Conservation (phyloP, 352 stramenopile genomes). For the Chrysophaeum taylorii region DNA sequence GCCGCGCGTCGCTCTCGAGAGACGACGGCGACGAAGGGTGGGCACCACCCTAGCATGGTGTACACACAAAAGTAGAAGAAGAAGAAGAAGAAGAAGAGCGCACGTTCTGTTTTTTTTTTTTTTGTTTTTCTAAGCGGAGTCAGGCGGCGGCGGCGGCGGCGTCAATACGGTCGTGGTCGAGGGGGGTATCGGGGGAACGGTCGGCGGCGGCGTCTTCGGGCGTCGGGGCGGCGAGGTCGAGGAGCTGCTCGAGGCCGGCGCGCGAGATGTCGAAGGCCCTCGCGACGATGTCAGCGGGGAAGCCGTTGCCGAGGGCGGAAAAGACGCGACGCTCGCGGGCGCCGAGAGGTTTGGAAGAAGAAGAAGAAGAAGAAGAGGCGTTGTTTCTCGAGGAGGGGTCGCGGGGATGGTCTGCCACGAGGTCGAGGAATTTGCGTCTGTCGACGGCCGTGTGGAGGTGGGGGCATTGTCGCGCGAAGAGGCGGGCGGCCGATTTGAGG, state of each 20-base stretch:
- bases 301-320: not conserved
- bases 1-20: too few relatives aligned
- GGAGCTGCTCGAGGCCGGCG: not conserved
- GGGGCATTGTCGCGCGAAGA: slow-evolving; percentile 52
- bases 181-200: not conserved
- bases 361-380: too few relatives aligned
- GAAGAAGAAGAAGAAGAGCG: too few relatives aligned
- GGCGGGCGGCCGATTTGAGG: slow-evolving; percentile 40
- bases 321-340: not conserved
- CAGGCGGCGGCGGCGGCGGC: too few relatives aligned
- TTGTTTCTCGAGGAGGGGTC: not conserved
- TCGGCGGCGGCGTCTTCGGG: not conserved
- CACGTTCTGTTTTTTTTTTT: too few relatives aligned
- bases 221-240: not conserved
- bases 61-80: too few relatives aligned
- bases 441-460: slow-evolving; percentile 48
- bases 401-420: slow-evolving; percentile 24
- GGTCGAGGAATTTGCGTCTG: slow-evolving; percentile 31
- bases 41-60: too few relatives aligned
- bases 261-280: not conserved
- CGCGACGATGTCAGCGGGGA: slow-evolving; percentile 4
- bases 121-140: too few relatives aligned
- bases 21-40: too few relatives aligned
- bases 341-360: not conserved
- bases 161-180: too few relatives aligned